These are phyloP conservation scores for Ceratocystis diversiconidia DNA, from an alignment of 2,329 filamentous ascomycete species.

Conservation along the genomic window DNA sequence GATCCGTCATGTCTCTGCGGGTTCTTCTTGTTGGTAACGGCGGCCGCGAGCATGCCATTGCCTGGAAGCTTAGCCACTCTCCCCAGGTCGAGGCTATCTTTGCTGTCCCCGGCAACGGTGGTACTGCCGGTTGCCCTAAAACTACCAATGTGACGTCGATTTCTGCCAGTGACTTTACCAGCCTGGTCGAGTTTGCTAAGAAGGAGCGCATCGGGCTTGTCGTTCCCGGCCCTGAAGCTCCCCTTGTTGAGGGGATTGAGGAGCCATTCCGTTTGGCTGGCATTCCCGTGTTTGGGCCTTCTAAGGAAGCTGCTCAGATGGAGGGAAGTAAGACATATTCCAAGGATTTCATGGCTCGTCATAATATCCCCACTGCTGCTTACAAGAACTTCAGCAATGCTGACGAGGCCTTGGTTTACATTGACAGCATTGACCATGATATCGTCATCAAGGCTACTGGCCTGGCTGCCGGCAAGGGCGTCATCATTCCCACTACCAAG, in stretches of 20 bases:
- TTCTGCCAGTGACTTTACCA: slow-evolving; percentile 61
- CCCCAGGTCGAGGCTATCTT: slow-evolving; percentile 61
- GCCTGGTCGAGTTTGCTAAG: slow-evolving; percentile 60
- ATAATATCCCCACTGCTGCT: slow-evolving; percentile 77
- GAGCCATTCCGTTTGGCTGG: slow-evolving; percentile 62
- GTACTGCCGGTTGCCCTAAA: slow-evolving; percentile 58
- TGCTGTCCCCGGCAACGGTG: slow-evolving; percentile 68
- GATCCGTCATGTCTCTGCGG: slow-evolving; percentile 26
- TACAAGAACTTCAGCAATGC: slow-evolving; percentile 82
- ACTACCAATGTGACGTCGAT: slow-evolving; percentile 57
- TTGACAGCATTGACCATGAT: slow-evolving; percentile 55
- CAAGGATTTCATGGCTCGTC: slow-evolving; percentile 92
- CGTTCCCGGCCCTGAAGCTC: slow-evolving; percentile 81
- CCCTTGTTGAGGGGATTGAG: slow-evolving; percentile 82
- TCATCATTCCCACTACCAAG: slow-evolving; percentile 71
- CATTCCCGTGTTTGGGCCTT: slow-evolving; percentile 76
- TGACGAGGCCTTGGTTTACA: slow-evolving; percentile 55
- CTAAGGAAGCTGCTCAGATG: slow-evolving; percentile 69
- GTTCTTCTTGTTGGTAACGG: slow-evolving; percentile 86
- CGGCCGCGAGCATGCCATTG: slow-evolving; percentile 84
- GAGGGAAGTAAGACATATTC: slow-evolving; percentile 96
- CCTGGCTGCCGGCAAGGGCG: slow-evolving; percentile 86
- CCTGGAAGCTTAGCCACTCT: slow-evolving; percentile 86
- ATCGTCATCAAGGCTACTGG: slow-evolving; percentile 92
- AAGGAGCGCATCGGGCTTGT: slow-evolving; percentile 65